A percentile compares a stretch with the other conserved stretches of the same genome.
Conservation (phyloP, 1,284 basidiomycete genomes). For the Sanguinoderma infundibulare region DNA sequence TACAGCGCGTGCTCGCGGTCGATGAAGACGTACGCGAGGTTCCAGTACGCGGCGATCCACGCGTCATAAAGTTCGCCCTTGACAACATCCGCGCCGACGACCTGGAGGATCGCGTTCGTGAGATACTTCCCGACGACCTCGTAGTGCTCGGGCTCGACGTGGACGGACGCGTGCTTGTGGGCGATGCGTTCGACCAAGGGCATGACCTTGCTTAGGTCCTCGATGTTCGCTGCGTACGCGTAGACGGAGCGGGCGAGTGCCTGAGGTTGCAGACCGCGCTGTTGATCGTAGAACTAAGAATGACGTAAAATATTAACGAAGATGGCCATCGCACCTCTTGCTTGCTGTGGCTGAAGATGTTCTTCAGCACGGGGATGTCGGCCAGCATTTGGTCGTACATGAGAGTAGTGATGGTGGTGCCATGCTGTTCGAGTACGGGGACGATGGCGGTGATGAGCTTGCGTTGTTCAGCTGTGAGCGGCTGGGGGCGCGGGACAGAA, state of each 20-base stretch:
- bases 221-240: constrained; percentile 32
- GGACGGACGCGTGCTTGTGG: constrained; percentile 32
- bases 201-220: constrained; percentile 30
- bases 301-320: not conserved
- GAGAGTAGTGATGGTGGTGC: constrained; percentile 22
- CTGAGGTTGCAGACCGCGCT: constrained; percentile 26
- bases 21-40: constrained; percentile 33
- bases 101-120: constrained; percentile 26
- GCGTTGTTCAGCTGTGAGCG: constrained; percentile 30
- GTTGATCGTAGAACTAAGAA: not conserved
- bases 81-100: constrained; percentile 29
- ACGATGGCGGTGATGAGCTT: constrained; percentile 30
- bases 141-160: constrained; percentile 31
- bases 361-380: constrained; percentile 27
- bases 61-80: constrained; percentile 28
- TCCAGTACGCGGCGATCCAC: constrained; percentile 33
- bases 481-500: constrained; percentile 18
- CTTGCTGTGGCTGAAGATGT: constrained; percentile 31
- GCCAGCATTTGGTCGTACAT: constrained; percentile 33
- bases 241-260: constrained; percentile 29
- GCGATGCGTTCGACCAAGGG: constrained; percentile 33
- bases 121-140: constrained; percentile 31
- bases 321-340: constrained; percentile 23
- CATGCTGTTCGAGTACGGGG: constrained; percentile 29
- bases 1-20: constrained; percentile 31